Conservation (phyloP, 306 rosid species). For the Oxytropis ochrocephala region DNA sequence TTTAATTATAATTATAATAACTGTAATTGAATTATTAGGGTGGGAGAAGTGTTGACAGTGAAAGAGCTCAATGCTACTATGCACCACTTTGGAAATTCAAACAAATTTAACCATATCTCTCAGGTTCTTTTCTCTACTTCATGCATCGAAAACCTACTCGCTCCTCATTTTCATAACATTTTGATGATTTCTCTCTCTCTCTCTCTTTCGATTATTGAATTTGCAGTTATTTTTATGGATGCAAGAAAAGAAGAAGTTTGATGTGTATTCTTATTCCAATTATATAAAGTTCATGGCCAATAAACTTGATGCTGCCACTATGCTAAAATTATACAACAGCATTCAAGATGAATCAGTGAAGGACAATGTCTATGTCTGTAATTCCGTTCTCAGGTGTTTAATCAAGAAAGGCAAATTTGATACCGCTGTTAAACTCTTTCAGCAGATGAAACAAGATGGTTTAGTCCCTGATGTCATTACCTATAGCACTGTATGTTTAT, state of each 20-base stretch:
- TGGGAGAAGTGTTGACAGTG: slow-evolving; percentile 49
- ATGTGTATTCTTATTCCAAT: slow-evolving; percentile 58
- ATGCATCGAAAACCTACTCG: neutral
- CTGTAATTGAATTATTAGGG: slow-evolving; percentile 28
- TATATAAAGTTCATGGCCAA: slow-evolving; percentile 64
- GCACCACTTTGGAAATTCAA: slow-evolving; percentile 48
- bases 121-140: slow-evolving; percentile 41
- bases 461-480: slow-evolving; percentile 69
- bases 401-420: slow-evolving; percentile 60
- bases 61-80: slow-evolving; percentile 73
- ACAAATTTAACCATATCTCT: slow-evolving; percentile 48
- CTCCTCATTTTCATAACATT: neutral
- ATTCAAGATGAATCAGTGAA: slow-evolving; percentile 51
- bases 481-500: slow-evolving; percentile 80
- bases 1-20: neutral
- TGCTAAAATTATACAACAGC: slow-evolving; percentile 52
- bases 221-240: slow-evolving; percentile 92
- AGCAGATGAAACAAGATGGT: slow-evolving; percentile 74
- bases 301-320: slow-evolving; percentile 52
- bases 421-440: slow-evolving; percentile 50
- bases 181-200: neutral
- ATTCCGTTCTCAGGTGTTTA: slow-evolving; percentile 68
- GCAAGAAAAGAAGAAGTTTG: slow-evolving; percentile 63
- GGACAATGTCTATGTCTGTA: slow-evolving; percentile 58
- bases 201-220: neutral